Base-by-base conservation (phyloP, 495 filamentous ascomycete species). In the Penicillium coffeae region DNA sequence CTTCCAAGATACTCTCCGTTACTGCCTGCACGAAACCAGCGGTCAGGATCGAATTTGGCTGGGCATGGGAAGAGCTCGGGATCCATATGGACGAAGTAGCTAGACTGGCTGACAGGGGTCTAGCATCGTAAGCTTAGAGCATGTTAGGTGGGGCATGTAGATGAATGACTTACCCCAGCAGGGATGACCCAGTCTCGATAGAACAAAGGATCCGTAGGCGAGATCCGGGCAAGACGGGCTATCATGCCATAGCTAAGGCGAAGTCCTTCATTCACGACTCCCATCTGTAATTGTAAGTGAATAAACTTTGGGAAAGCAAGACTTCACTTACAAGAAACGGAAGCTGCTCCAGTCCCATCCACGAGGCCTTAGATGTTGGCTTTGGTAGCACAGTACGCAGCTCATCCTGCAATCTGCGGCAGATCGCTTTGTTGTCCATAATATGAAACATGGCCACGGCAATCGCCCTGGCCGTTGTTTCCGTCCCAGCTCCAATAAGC, bases 291-390 rank as follows among this genome's bases (percentile, higher is more conserved):
- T n/a, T 13, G 33, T 21, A 1, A 35, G 9, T 1, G 21, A 5
- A 1, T 16, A 1, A 41, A 33, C 9, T 21, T 9, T 30, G 54
- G 0, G 73, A 10, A n/a, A 42, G 10, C 15, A 27, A 30, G 8
- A 37, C 13, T 21, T 30, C 25, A 52, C 41, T 25, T 42, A 69
- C 66, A 40, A 82, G 50, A 51, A 78, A 78, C 2, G 76, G 72
- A 0, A 79, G 58, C 2, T 58, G 38, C 38, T 80, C 73, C 12
- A 81, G 58, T 39, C 69, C 50, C 2, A 48, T 12, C 47, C 50
- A 55, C 9, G 39, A 32, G 2, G 27, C 27, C 2, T 33, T 20
- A 8, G 42, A 42, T 10, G 36, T 38, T 5, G 38, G 51, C n/a
- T 51, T 55, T 1, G 65, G 64, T 21, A 71, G 48, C 3, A 59